These are phyloP conservation scores for Trypanosoma melophagium DNA, from an alignment of 208 protist species.

Conservation along the genomic window DNA sequence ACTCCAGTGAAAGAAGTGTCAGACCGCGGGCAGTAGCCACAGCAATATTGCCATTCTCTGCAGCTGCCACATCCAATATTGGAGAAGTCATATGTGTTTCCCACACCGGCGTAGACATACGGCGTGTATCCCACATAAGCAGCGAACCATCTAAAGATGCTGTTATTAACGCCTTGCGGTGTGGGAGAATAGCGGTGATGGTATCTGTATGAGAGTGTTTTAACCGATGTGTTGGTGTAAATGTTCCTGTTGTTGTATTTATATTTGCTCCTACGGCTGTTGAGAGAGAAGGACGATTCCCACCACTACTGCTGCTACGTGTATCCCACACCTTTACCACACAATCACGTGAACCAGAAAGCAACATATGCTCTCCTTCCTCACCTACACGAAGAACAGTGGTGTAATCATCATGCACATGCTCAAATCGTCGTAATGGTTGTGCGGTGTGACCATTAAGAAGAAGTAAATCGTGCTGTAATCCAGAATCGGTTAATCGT, in stretches of 20 bases:
- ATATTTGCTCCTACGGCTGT: slow-evolving; percentile 1
- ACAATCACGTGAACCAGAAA: slow-evolving; percentile 63
- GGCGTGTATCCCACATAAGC: slow-evolving; percentile 69
- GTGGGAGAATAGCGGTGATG: slow-evolving; percentile 57
- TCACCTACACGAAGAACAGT: slow-evolving; percentile 59
- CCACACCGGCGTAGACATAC: slow-evolving; percentile 39
- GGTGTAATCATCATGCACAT: slow-evolving; percentile 73
- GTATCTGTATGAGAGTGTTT: slow-evolving; percentile 48
- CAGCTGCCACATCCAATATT: slow-evolving; percentile 45
- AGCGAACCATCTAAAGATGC: slow-evolving; percentile 67
- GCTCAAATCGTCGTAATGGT: slow-evolving; percentile 39
- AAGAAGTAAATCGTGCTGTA: slow-evolving; percentile 48
- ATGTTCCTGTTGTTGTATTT: slow-evolving; percentile 3
- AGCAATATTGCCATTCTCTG: slow-evolving; percentile 33
- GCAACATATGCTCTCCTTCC: slow-evolving; percentile 57
- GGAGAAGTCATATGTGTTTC: slow-evolving; percentile 41
- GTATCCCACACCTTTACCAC: slow-evolving; percentile 82
- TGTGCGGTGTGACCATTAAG: slow-evolving; percentile 44
- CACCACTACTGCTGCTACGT: slow-evolving; percentile 28
- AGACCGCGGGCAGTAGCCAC: slow-evolving; percentile 69
- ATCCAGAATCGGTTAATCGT: slow-evolving; percentile 9
- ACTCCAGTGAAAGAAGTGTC: slow-evolving; percentile 45
- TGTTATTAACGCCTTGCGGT: slow-evolving; percentile 56
- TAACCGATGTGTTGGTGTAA: slow-evolving; percentile 29
- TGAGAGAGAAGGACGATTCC: slow-evolving; percentile 15